These are phyloP conservation scores for Paxillus ammoniavirescens DNA, from an alignment of 768 basidiomycete genomes.

Conservation along the genomic window DNA sequence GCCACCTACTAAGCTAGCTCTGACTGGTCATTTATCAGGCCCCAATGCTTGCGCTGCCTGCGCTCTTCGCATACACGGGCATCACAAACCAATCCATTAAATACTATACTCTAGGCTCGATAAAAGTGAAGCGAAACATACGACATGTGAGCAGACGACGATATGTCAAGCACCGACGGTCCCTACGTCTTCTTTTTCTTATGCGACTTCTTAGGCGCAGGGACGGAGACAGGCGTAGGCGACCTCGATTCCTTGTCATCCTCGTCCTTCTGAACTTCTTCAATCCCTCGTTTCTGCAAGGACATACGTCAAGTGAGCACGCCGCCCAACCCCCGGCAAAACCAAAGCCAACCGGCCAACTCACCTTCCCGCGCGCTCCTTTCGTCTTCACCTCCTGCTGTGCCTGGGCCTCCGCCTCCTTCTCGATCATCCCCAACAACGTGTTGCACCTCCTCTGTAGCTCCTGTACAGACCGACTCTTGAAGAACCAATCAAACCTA, in stretches of 20 bases:
- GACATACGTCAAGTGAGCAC: background rate
- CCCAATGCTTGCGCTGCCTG: too few relatives aligned
- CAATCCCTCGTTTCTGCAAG: conserved; percentile 67
- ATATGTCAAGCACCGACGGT: too few relatives aligned
- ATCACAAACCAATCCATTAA: too few relatives aligned
- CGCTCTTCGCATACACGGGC: too few relatives aligned
- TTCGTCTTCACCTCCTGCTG: conserved; percentile 68
- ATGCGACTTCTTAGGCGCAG: conserved; percentile 53
- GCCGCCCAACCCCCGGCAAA: background rate
- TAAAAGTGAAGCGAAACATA: too few relatives aligned
- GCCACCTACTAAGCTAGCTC: too few relatives aligned
- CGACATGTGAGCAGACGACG: too few relatives aligned
- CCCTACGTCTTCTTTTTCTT: conserved; percentile 69
- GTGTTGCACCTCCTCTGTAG: conserved; percentile 87
- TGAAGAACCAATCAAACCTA: conserved; percentile 98
- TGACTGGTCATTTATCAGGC: too few relatives aligned
- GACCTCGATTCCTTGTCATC: conserved; percentile 54
- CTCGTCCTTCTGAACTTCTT: conserved; percentile 56
- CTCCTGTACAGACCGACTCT: conserved; percentile 88
- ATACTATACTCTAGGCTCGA: too few relatives aligned
- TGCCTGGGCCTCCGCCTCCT: conserved; percentile 71
- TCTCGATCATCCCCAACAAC: conserved; percentile 85
- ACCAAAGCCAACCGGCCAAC: conserved; percentile 9
- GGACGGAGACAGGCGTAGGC: conserved; percentile 52
- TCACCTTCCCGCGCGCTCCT: conserved; percentile 63